phyloP scores from a whole-genome alignment of 2,329 filamentous ascomycete genomes.

The Talaromyces rugulosus region DNA sequence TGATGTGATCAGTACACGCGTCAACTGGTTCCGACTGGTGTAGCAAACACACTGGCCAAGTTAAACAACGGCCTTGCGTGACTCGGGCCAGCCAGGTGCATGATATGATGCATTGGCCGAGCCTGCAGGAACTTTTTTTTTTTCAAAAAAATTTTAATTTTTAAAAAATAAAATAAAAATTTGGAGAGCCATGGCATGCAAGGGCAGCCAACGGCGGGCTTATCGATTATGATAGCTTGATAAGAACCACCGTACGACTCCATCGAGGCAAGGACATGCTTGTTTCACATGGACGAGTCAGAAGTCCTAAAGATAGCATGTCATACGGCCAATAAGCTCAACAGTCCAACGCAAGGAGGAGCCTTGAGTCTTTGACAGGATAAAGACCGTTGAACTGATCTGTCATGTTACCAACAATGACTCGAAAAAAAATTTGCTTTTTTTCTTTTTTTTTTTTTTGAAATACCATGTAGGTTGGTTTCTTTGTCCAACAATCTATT shows the following conservation, averaged over 20 bases:
- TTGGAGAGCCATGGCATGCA: not conserved
- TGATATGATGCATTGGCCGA: not conserved
- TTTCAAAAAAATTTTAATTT: not conserved
- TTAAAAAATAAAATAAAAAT: too few relatives aligned
- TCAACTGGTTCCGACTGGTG: not conserved
- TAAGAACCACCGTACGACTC: not conserved
- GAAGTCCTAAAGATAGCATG: not conserved
- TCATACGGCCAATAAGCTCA: not conserved
- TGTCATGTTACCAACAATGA: not conserved
- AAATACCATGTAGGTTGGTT: not conserved
- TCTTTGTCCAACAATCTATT: not conserved
- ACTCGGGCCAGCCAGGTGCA: not conserved
- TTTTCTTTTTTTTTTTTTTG: not conserved
- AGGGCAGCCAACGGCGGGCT: not conserved
- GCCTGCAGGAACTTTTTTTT: not conserved
- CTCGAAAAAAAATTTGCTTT: too few relatives aligned
- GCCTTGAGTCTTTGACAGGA: not conserved
- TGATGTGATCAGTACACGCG: not conserved
- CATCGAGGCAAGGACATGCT: not conserved
- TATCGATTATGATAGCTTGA: not conserved
- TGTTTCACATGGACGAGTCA: not conserved
- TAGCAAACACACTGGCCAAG: not conserved
- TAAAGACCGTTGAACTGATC: not conserved
- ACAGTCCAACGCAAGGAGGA: not conserved
- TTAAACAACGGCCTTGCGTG: not conserved